Percentiles rank a stretch among this genome's conserved stretches.
These are phyloP conservation scores for Penicillium freii DNA, from an alignment of 2,329 filamentous ascomycete species.

Conservation along the genomic window DNA sequence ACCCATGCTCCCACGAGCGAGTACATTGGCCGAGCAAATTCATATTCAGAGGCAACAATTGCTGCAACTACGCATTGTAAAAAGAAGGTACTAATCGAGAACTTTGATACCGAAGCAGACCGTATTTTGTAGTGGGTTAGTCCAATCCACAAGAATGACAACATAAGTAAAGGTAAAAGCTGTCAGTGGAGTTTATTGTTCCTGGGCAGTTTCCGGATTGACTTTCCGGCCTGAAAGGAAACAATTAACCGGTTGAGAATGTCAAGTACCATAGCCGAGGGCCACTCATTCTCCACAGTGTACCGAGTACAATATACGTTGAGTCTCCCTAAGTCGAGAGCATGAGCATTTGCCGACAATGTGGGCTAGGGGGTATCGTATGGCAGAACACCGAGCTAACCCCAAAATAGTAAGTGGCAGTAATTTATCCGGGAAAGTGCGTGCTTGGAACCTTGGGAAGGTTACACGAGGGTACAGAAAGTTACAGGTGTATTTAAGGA, in stretches of 20 bases:
- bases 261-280: not conserved
- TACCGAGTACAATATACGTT: too few species aligned
- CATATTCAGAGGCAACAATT: not conserved
- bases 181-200: not conserved
- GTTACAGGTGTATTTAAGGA: not conserved
- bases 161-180: not conserved
- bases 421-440: conserved; percentile 1
- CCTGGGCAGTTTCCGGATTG: not conserved
- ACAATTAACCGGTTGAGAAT: too few species aligned
- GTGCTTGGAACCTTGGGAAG: not conserved
- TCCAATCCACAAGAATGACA: not conserved
- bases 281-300: not conserved
- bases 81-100: not conserved
- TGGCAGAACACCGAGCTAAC: too few species aligned
- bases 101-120: not conserved
- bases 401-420: not conserved
- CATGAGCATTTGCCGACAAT: not conserved
- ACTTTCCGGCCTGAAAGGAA: not conserved
- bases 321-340: not conserved
- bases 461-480: not conserved
- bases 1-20: not conserved
- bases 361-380: too few species aligned
- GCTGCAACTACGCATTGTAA: not conserved
- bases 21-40: not conserved
- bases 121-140: not conserved